Percentiles rank a stretch among this genome's conserved stretches.
Conservation (phyloP, 2,329 filamentous ascomycete genomes). For the Xylaria sp. region DNA sequence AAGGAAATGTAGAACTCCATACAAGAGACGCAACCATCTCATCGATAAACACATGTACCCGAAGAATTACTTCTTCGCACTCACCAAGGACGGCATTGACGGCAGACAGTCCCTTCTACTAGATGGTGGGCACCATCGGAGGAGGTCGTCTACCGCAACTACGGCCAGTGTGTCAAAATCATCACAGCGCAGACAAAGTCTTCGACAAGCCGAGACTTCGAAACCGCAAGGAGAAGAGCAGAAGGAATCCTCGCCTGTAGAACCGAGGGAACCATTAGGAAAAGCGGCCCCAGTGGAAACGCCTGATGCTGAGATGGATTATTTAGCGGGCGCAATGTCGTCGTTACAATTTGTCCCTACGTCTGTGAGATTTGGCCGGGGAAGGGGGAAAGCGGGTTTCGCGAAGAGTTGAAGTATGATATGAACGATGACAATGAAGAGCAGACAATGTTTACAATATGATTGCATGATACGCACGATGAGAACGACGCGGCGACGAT, state of each 20-base stretch:
- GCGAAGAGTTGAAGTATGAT: conserved; percentile 55
- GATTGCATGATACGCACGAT: conserved; percentile 28
- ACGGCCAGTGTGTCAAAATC: conserved; percentile 44
- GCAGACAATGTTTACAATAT: conserved; percentile 32
- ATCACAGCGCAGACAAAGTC: conserved; percentile 46
- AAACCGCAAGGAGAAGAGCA: conserved; percentile 32
- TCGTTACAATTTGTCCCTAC: conserved; percentile 76
- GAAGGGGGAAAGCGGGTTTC: conserved; percentile 64
- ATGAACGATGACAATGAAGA: conserved; percentile 10
- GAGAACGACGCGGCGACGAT: conserved; percentile 7
- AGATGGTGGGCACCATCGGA: conserved; percentile 62
- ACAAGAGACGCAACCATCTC: conserved; percentile 87
- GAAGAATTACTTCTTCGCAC: conserved; percentile 85
- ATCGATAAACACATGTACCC: conserved; percentile 96
- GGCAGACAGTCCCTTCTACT: conserved; percentile 81
- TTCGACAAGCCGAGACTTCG: conserved; percentile 41
- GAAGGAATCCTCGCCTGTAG: conserved; percentile 16
- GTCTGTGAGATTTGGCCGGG: conserved; percentile 73
- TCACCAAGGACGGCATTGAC: conserved; percentile 92
- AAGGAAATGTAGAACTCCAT: conserved; percentile 81
- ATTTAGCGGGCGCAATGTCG: conserved; percentile 75
- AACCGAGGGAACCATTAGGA: conserved; percentile 33
- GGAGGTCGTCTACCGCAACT: conserved; percentile 58
- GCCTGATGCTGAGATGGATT: conserved; percentile 68
- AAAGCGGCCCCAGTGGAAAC: conserved; percentile 37